Percentiles rank a stretch among this genome's conserved stretches.
phyloP scores from a whole-genome alignment of 2,329 filamentous ascomycete species.

The Cordyceps pruinosa region DNA sequence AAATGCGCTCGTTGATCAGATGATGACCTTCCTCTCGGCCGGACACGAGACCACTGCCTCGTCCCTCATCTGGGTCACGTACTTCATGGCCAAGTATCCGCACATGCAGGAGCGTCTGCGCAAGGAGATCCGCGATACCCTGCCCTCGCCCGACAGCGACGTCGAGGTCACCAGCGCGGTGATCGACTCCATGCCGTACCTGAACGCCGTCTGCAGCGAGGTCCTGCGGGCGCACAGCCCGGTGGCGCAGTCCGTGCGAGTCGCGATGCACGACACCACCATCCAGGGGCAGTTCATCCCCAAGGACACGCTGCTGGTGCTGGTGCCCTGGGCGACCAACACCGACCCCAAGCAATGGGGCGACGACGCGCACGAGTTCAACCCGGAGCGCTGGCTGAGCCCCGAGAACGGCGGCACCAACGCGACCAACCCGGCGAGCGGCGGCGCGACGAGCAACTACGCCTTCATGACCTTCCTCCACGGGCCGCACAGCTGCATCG shows the following conservation, averaged over 20 bases:
- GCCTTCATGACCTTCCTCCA: constrained; percentile 22
- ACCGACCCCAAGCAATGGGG: constrained; percentile 29
- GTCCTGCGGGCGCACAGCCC: constrained; percentile 35
- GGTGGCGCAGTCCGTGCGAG: constrained; percentile 26
- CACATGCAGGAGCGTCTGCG: constrained; percentile 32
- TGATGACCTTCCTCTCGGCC: constrained; percentile 35
- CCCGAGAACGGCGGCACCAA: constrained; percentile 16
- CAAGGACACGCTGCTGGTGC: constrained; percentile 28
- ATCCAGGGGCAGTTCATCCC: constrained; percentile 29
- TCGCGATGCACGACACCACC: constrained; percentile 24
- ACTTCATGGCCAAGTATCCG: constrained; percentile 30
- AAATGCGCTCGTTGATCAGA: constrained; percentile 32
- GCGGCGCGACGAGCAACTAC: constrained; percentile 22
- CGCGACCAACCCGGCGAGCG: constrained; percentile 10
- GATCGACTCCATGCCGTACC: constrained; percentile 69
- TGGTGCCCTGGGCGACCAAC: constrained; percentile 26
- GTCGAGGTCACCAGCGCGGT: constrained; percentile 35
- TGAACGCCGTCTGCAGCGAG: constrained; percentile 60
- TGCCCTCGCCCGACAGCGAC: constrained; percentile 28
- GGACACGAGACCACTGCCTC: constrained; percentile 40
- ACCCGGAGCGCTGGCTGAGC: constrained; percentile 31
- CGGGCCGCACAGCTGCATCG: constrained; percentile 14
- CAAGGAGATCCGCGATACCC: constrained; percentile 29
- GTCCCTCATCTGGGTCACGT: constrained; percentile 34
- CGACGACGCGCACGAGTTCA: constrained; percentile 27